Base-by-base conservation (phyloP, 208 protist species). In the Phytomonas sp. region DNA sequence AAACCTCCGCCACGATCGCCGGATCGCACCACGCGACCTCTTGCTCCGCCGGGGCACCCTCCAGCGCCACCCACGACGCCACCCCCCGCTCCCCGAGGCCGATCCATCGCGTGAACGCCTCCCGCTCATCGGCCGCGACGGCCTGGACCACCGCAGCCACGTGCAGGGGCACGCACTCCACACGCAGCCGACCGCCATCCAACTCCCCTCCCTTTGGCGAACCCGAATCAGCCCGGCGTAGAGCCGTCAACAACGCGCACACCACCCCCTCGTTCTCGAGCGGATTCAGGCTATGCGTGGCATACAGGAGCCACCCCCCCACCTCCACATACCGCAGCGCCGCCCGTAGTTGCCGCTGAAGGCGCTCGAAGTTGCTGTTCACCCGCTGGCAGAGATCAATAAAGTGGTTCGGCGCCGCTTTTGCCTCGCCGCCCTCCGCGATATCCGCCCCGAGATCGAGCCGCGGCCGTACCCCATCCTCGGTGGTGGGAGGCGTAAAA, bases 191-290 rank as follows among this genome's bases (percentile, higher is more conserved):
- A 32, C 71, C 56, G n/a, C 6, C n/a, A 2, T 40, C 23, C 31
- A 17, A 5, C 56, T 62, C n/a, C 56, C 43, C 28, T 9, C 67
- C 34, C 2, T 77, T n/a, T n/a, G n/a, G n/a, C n/a, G n/a, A n/a
- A n/a, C n/a, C n/a, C n/a, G n/a, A n/a, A n/a, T n/a, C n/a, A n/a
- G n/a, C 74, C 7, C 70, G 62, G 15, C 70, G 37, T 26, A 84
- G 37, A 4, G 80, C 76, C 17, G 72, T 77, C 26, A 95, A 75
- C 6, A 84, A 82, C 26, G 85, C 81, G 40, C 81, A 88, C 6
- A 98, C 88, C 30, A 98, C 95, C 8, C 93, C 95, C 75, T 98
- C 96, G 71, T 98, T 92, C 81, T 98, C 96, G 8, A 98, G 66
- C 20, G 96, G 96, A 72, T 97, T 98, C 75, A 97, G 77, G 46